These are phyloP conservation scores for Metschnikowia kofuensis DNA, from an alignment of 805 yeast genomes.

Conservation along the genomic window DNA sequence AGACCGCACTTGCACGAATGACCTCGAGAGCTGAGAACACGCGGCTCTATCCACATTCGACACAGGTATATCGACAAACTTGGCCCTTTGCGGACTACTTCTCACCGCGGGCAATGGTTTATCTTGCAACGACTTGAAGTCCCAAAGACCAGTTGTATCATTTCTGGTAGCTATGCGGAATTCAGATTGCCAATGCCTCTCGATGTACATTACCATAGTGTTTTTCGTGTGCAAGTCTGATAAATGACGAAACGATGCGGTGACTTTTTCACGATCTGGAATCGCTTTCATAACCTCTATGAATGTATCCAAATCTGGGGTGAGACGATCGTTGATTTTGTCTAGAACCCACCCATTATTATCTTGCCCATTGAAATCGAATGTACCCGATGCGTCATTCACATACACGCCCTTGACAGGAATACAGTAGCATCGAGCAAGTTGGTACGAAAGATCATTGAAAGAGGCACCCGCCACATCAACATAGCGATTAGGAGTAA, in stretches of 20 bases:
- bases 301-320: conserved; percentile 72
- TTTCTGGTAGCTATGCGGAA: conserved; percentile 66
- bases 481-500: conserved; percentile 79
- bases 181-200: conserved; percentile 79
- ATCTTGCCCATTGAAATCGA: conserved; percentile 56
- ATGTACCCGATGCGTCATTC: conserved; percentile 75
- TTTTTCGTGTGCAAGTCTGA: conserved; percentile 76
- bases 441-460: conserved; percentile 81
- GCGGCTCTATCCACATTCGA: conserved; percentile 41
- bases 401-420: conserved; percentile 84
- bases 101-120: conserved; percentile 58
- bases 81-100: conserved; percentile 59
- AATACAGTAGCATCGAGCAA: conserved; percentile 80
- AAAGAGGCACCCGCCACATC: conserved; percentile 85
- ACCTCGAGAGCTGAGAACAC: conserved; percentile 56
- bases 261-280: conserved; percentile 72
- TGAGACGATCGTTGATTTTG: conserved; percentile 68
- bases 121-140: conserved; percentile 50
- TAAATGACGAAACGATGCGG: conserved; percentile 71
- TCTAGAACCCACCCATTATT: conserved; percentile 79
- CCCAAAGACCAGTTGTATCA: conserved; percentile 57
- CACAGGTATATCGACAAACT: conserved; percentile 65
- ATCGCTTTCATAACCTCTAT: conserved; percentile 72
- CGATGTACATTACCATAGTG: conserved; percentile 65
- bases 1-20: conserved; percentile 70